These are phyloP conservation scores for Claviceps capensis DNA, from an alignment of 2,329 filamentous ascomycete genomes.

Conservation along the genomic window DNA sequence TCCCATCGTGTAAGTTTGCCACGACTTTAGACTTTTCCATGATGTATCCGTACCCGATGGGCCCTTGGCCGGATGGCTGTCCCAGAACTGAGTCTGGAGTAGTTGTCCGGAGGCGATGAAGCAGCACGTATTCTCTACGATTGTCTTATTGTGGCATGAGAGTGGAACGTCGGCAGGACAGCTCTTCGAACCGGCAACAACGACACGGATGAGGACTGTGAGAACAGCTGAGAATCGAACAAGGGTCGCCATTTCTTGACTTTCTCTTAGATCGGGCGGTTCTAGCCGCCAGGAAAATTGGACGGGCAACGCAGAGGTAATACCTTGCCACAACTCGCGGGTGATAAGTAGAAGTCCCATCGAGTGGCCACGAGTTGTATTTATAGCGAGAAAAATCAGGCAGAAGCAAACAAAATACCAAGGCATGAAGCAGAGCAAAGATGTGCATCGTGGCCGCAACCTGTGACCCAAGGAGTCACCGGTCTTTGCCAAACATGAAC, in stretches of 20 bases:
- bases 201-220: slow-evolving; percentile 7
- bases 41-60: slow-evolving; percentile 26
- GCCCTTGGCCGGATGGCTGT: slow-evolving; percentile 48
- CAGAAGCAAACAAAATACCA: no score
- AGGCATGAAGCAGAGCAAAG: no score
- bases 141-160: slow-evolving; percentile 50
- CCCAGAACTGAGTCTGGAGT: slow-evolving; percentile 68
- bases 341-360: not conserved
- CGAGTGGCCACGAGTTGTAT: not conserved
- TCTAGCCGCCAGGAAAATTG: not conserved
- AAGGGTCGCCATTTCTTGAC: slow-evolving; percentile 4
- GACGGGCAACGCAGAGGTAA: not conserved
- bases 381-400: no score
- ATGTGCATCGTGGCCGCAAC: not conserved
- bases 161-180: slow-evolving; percentile 27
- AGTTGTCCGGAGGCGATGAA: slow-evolving; percentile 58
- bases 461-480: not conserved
- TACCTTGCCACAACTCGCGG: no score
- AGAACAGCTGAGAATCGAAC: slow-evolving; percentile 8
- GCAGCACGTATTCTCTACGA: slow-evolving; percentile 52
- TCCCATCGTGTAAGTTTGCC: not conserved
- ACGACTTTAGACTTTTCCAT: not conserved
- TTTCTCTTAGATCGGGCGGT: not conserved
- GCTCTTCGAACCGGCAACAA: slow-evolving; percentile 4
- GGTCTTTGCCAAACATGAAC: not conserved